phyloP scores from a whole-genome alignment of 148 eudicot species.

The Diospyros kaki region DNA sequence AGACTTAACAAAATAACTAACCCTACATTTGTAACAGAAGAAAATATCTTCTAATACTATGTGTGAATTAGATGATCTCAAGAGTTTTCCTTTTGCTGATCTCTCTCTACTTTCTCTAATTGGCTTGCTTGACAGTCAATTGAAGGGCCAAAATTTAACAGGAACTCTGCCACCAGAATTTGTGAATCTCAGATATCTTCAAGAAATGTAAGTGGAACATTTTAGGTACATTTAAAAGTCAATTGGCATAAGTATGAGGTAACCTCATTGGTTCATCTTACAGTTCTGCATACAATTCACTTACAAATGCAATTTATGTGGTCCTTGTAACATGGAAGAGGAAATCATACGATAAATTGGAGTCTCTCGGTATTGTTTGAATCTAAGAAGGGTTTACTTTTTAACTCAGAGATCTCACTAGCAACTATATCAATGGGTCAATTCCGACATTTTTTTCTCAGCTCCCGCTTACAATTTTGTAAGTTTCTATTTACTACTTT shows the following conservation, averaged over 20 bases:
- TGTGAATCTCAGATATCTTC: conserved; percentile 41
- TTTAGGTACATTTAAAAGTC: neutral
- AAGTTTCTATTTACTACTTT: conserved; percentile 19
- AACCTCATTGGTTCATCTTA: neutral
- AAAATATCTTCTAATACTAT: too few species aligned
- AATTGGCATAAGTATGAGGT: neutral
- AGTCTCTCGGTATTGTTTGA: neutral
- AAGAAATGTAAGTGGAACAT: conserved; percentile 48
- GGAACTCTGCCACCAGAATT: conserved; percentile 69
- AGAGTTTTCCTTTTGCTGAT: too few species aligned
- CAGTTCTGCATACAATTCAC: too few species aligned
- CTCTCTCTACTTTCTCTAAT: neutral
- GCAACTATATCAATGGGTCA: conserved; percentile 64
- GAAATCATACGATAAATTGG: too few species aligned
- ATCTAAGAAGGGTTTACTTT: conserved; percentile 15
- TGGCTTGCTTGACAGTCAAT: conserved; percentile 32
- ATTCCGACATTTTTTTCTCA: conserved; percentile 52
- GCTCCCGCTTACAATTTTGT: conserved; percentile 56
- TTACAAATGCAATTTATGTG: too few species aligned
- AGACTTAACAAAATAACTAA: too few species aligned
- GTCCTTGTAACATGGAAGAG: too few species aligned
- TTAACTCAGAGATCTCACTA: conserved; percentile 55
- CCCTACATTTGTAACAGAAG: too few species aligned
- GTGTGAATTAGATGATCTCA: too few species aligned
- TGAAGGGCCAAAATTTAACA: conserved; percentile 69